Evolutionary conservation across 2,329 filamentous ascomycete genomes (phyloP).

Genomic region (Diaporthe humulicola): DNA sequence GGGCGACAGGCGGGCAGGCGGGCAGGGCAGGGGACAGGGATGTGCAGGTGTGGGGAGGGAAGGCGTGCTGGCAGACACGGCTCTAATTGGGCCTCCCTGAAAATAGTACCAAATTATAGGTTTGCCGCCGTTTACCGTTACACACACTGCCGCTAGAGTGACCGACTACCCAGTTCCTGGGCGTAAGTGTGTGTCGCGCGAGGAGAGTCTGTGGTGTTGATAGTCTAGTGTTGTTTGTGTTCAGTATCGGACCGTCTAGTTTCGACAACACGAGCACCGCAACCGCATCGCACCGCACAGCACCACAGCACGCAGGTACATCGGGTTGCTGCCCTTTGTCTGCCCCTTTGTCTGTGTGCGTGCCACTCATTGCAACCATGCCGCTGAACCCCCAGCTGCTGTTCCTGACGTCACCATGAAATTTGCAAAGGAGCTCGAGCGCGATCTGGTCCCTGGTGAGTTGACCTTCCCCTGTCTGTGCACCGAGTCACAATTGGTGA

Average conservation of each 20-base stretch:
- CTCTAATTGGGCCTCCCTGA: conserved; percentile 18
- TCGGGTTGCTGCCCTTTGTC: background rate
- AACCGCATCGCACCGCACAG: background rate
- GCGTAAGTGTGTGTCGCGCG: background rate
- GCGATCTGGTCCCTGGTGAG: conserved; percentile 85
- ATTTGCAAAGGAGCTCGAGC: conserved; percentile 84
- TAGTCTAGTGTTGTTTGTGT: conserved; percentile 18
- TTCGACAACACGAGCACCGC: conserved; percentile 3
- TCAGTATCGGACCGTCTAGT: background rate
- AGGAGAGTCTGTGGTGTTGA: background rate
- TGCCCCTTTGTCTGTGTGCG: conserved; percentile 19
- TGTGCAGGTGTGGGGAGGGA: background rate
- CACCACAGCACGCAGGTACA: background rate
- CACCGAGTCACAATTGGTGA: too few species aligned
- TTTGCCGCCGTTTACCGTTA: conserved; percentile 16
- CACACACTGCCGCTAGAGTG: background rate
- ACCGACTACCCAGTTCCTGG: background rate
- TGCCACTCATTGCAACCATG: conserved; percentile 3
- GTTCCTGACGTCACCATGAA: conserved; percentile 64
- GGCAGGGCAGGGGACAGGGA: background rate
- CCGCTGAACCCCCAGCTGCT: conserved; percentile 12
- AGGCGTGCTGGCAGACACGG: conserved; percentile 10
- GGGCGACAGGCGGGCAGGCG: background rate
- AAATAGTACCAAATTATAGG: background rate
- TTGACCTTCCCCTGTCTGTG: conserved; percentile 9